A percentile compares a stretch with the other conserved stretches of the same genome.
Evolutionary conservation across 768 basidiomycete genomes (phyloP).

Genomic region (Mycena leptocephala): DNA sequence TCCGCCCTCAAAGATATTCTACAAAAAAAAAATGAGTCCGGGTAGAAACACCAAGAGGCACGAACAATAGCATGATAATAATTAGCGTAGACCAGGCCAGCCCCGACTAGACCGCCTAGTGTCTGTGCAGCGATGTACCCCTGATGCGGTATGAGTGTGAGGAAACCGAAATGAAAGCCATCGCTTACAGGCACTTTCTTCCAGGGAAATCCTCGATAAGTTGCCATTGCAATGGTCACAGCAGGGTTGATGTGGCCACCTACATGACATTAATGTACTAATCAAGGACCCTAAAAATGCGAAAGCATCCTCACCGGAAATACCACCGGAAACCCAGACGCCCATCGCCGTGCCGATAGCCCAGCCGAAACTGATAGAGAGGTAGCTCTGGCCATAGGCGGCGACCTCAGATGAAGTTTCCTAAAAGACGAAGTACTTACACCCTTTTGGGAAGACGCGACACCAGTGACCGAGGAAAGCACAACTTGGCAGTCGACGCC

Average conservation of each 20-base stretch:
- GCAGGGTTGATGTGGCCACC: slow-evolving; percentile 86
- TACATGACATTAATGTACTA: slow-evolving; percentile 38
- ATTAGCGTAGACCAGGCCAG: slow-evolving; percentile 75
- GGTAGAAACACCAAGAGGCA: background rate
- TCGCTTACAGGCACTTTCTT: slow-evolving; percentile 75
- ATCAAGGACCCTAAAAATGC: background rate
- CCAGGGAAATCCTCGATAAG: slow-evolving; percentile 85
- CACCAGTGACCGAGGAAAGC: slow-evolving; percentile 61
- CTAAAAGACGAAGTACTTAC: slow-evolving; percentile 54
- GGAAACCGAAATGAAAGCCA: background rate
- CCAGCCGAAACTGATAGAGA: slow-evolving; percentile 69
- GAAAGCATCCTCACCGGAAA: slow-evolving; percentile 59
- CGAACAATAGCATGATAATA: slow-evolving; percentile 77
- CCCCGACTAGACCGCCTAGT: slow-evolving; percentile 75
- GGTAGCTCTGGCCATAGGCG: slow-evolving; percentile 19
- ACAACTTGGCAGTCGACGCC: slow-evolving; percentile 73
- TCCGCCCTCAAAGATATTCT: slow-evolving; percentile 73
- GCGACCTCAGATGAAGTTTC: background rate
- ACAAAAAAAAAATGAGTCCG: background rate
- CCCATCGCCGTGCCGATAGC: slow-evolving; percentile 75
- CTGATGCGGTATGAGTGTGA: slow-evolving; percentile 18
- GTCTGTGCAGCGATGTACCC: slow-evolving; percentile 76
- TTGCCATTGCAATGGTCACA: slow-evolving; percentile 79
- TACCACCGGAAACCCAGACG: slow-evolving; percentile 76
- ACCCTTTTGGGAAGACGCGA: slow-evolving; percentile 68